A percentile compares a stretch with the other conserved stretches of the same genome.
phyloP scores from a whole-genome alignment of 2,329 filamentous ascomycete species.

The Phaeosphaeria sp. region DNA sequence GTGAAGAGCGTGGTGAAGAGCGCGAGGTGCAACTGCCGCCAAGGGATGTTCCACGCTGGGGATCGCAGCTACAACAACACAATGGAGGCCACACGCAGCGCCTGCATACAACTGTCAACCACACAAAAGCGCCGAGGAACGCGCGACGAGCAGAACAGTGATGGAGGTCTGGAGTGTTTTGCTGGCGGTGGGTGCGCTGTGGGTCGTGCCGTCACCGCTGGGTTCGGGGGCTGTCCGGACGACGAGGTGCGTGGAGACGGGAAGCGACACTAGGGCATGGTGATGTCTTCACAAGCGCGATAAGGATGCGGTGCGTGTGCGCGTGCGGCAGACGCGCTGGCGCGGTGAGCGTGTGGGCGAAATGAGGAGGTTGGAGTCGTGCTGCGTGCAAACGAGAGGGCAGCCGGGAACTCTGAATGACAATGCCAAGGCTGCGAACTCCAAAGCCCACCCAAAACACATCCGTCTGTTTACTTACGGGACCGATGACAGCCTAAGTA shows the following conservation, averaged over 20 bases:
- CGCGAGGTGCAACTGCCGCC: slow-evolving; percentile 10
- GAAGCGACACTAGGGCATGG: slow-evolving; percentile 32
- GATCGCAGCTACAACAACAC: slow-evolving; percentile 3
- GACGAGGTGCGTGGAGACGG: slow-evolving; percentile 21
- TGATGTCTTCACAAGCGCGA: slow-evolving; percentile 19
- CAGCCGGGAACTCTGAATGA: slow-evolving; percentile 28
- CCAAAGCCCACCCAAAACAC: slow-evolving; percentile 34
- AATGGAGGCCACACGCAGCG: neutral
- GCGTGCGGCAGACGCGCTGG: slow-evolving; percentile 30
- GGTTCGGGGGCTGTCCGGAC: slow-evolving; percentile 13
- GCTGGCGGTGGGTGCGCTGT: slow-evolving; percentile 6
- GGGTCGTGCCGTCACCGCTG: slow-evolving; percentile 29
- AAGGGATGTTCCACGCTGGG: slow-evolving; percentile 15
- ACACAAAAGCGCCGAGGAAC: neutral
- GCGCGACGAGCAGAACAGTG: slow-evolving; percentile 1
- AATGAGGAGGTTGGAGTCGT: slow-evolving; percentile 42
- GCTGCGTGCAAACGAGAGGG: slow-evolving; percentile 21
- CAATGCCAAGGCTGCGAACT: slow-evolving; percentile 31
- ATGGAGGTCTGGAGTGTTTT: slow-evolving; percentile 10
- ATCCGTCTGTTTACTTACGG: slow-evolving; percentile 26
- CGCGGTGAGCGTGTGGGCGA: slow-evolving; percentile 21
- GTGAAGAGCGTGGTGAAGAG: slow-evolving; percentile 10
- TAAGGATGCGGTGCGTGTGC: slow-evolving; percentile 23
- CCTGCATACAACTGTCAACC: slow-evolving; percentile 7
- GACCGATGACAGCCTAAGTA: neutral